Evolutionary conservation across 2,329 filamentous ascomycete genomes (phyloP), one percentile per base, ranked within the genome.

Genomic region (Eutypella sp.): DNA sequence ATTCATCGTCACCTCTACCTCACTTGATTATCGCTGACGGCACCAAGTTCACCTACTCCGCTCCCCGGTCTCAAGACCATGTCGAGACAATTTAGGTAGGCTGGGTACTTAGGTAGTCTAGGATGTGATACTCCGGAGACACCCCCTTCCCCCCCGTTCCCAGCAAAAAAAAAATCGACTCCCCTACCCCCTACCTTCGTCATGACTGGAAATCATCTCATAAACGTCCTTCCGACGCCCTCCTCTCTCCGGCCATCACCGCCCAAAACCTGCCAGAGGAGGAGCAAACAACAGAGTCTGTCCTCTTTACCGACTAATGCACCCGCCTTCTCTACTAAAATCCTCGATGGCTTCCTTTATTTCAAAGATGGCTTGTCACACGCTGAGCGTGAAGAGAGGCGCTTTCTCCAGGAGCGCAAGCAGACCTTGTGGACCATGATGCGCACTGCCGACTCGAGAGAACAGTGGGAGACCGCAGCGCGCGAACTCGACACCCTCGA

Each of bases 401-500:
- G 68, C 46, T 67, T 68, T 34, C 58, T 65, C n/a, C 78, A 83
- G 42, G 75, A 83, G 55, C 75, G 75, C 48, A 82, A 77, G 62
- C 78, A 84, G 58, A 72, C 85, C 9, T 64, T 90, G 36, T 76
- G 79, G 49, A 62, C 82, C 50, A 77, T 78, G 51, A 76, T 91
- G 74, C 79, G 81, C 52, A 79, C 81, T 67, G 87, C 89, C 50
- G 76, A 80, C 48, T 79, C 79, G 1, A 77, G 83, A 55, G 69
- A 76, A 41, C 81, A 90, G 60, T 96, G 91, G 89, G 78, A 84
- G 54, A 71, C 71, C 15, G 85, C 87, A 9, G 91, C 91, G 2
- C 75, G 74, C 37, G 84, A 91, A 59, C 78, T 96, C 37, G 91
- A 96, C 61, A 64, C 75, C 9, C 70, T 96, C 13, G 89, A 96